Percentiles rank a stretch among this genome's conserved stretches.
These are phyloP conservation scores for Vitis hybrid DNA, from an alignment of 177 flowering plant genomes.

Conservation along the genomic window DNA sequence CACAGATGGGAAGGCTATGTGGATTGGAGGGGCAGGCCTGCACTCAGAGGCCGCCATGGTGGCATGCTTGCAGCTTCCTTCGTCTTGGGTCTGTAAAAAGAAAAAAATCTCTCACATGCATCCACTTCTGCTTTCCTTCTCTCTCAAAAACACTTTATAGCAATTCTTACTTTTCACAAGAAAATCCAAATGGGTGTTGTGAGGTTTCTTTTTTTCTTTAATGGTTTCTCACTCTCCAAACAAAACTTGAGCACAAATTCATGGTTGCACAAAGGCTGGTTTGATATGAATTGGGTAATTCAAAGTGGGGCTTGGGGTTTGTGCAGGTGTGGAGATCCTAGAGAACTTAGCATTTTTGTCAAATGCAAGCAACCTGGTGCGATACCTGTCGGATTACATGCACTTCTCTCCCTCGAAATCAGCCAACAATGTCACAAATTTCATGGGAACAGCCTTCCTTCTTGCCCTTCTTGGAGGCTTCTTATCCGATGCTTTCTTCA, in stretches of 20 bases:
- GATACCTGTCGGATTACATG: slow-evolving; percentile 42
- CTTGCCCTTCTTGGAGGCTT: slow-evolving; percentile 63
- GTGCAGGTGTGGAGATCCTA: slow-evolving; percentile 46
- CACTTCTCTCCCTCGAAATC: slow-evolving; percentile 42
- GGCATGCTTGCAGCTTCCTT: slow-evolving; percentile 64
- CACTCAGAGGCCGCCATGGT: slow-evolving; percentile 50
- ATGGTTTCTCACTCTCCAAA: not conserved
- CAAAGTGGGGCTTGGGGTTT: not conserved
- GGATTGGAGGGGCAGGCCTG: slow-evolving; percentile 52
- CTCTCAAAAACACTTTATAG: not conserved
- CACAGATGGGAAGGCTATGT: slow-evolving; percentile 58
- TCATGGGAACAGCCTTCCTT: slow-evolving; percentile 64
- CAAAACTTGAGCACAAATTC: no score
- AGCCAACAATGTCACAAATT: slow-evolving; percentile 52
- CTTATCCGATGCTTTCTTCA: slow-evolving; percentile 53
- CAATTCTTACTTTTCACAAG: not conserved
- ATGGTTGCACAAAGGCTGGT: no score
- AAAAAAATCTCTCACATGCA: no score
- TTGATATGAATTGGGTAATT: not conserved
- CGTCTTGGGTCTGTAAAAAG: slow-evolving; percentile 39
- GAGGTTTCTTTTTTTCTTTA: not conserved
- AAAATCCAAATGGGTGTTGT: not conserved
- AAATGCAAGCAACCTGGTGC: slow-evolving; percentile 60
- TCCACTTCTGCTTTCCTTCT: no score
- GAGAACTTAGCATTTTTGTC: slow-evolving; percentile 55